Percentiles rank a stretch among this genome's conserved stretches.
Conservation (phyloP, 352 stramenopile species). For the Phytophthora lateralis region DNA sequence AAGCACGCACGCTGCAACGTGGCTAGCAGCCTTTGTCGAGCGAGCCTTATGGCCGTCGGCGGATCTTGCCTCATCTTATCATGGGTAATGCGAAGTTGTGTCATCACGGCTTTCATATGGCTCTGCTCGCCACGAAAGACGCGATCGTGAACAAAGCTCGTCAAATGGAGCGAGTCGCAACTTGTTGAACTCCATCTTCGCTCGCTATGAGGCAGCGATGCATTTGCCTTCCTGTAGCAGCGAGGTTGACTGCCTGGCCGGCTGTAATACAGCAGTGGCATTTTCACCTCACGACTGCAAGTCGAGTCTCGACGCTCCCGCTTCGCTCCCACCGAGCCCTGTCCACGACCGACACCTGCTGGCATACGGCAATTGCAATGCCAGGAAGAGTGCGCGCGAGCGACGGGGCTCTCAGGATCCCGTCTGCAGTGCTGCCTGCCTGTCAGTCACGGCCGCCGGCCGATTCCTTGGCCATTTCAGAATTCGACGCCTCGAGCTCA, state of each 20-base stretch:
- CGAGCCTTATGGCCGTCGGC: slow-evolving; percentile 12
- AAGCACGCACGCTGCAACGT: slow-evolving; percentile 17
- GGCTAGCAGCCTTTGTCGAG: slow-evolving; percentile 12
- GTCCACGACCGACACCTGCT: slow-evolving; percentile 28
- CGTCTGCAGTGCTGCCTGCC: slow-evolving; percentile 13
- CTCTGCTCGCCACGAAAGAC: slow-evolving; percentile 6
- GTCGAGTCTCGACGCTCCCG: background rate
- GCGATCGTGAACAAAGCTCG: slow-evolving; percentile 14
- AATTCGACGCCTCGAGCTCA: slow-evolving; percentile 38
- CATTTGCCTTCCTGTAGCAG: slow-evolving; percentile 9
- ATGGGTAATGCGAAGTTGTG: slow-evolving; percentile 17
- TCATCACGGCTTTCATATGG: slow-evolving; percentile 5
- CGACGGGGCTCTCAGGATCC: slow-evolving; percentile 24
- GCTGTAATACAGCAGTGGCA: slow-evolving; percentile 20
- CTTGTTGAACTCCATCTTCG: background rate
- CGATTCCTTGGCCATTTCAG: slow-evolving; percentile 29
- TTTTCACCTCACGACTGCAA: background rate
- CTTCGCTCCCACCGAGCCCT: slow-evolving; percentile 20
- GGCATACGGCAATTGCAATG: slow-evolving; percentile 27
- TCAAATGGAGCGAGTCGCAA: slow-evolving; percentile 1
- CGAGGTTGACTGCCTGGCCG: slow-evolving; percentile 16
- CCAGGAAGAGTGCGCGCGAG: slow-evolving; percentile 11
- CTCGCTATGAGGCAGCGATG: background rate
- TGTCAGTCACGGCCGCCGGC: slow-evolving; percentile 24
- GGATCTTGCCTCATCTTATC: slow-evolving; percentile 35